Conservation (phyloP, 345 rosid genomes). For the Geranium rotundifolium region DNA sequence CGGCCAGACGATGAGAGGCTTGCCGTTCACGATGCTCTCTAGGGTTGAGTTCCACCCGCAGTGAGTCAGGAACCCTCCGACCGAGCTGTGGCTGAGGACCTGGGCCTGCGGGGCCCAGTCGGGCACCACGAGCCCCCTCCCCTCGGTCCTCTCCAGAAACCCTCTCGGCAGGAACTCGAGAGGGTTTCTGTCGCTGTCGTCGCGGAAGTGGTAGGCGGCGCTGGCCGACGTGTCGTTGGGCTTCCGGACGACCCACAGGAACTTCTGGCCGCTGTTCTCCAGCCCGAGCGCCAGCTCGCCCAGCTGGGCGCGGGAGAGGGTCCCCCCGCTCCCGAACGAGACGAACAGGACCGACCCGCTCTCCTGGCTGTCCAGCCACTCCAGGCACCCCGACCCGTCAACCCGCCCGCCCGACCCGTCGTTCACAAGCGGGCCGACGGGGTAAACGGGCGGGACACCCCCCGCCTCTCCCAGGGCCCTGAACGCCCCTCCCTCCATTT, state of each 20-base stretch:
- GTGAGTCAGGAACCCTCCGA: too few relatives aligned
- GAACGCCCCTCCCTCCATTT: too few relatives aligned
- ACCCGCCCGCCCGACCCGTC: too few relatives aligned
- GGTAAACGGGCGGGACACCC: too few relatives aligned
- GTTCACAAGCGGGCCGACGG: too few relatives aligned
- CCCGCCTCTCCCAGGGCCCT: too few relatives aligned
- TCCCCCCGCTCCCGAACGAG: constrained; percentile 90
- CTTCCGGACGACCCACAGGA: constrained; percentile 66
- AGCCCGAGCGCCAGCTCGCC: constrained; percentile 69
- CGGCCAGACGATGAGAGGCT: too few relatives aligned
- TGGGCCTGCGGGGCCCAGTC: constrained; percentile 9
- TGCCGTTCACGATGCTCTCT: too few relatives aligned
- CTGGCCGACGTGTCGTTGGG: constrained; percentile 43
- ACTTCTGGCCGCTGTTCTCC: constrained; percentile 67
- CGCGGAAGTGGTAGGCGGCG: constrained; percentile 41
- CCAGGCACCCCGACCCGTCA: too few relatives aligned
- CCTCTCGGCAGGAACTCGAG: constrained; percentile 39
- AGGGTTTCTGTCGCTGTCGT: constrained; percentile 34
- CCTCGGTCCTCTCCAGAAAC: not conserved
- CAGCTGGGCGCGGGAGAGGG: constrained; percentile 47
- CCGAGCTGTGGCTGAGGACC: constrained; percentile 3
- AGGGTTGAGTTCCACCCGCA: too few relatives aligned
- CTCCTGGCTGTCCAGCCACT: constrained; percentile 70
- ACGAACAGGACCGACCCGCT: constrained; percentile 68
- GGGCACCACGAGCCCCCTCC: not conserved